Evolutionary conservation across 176 grass and related monocot genomes (phyloP).

Genomic region (Musa troglodytarum): DNA sequence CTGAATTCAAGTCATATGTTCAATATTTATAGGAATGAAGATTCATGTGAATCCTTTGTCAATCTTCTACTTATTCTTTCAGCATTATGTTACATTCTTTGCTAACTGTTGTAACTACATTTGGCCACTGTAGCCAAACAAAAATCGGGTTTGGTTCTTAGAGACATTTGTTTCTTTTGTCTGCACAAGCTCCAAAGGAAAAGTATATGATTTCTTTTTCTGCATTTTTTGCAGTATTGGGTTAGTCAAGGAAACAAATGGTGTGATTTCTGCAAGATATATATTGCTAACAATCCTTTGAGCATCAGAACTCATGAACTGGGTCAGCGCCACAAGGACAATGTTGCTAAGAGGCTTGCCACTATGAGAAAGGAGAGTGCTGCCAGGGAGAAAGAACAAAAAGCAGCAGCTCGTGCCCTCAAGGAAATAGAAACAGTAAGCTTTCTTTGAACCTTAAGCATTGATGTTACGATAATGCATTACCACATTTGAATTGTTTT

Average conservation of each 20-base stretch:
- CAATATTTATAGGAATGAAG: too few relatives aligned
- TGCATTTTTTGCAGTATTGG: conserved; percentile 70
- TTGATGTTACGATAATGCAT: neutral
- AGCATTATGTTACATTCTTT: neutral
- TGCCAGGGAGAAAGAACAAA: conserved; percentile 73
- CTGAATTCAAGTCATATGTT: too few relatives aligned
- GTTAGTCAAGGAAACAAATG: conserved; percentile 99
- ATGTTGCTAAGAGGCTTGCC: conserved; percentile 54
- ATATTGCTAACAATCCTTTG: conserved; percentile 60
- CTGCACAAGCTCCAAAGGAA: neutral
- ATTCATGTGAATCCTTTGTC: too few relatives aligned
- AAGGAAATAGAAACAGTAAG: conserved; percentile 87
- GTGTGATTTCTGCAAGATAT: conserved; percentile 94
- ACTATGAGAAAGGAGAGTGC: conserved; percentile 78
- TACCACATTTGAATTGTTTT: neutral
- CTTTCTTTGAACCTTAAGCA: neutral
- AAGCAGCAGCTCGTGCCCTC: conserved; percentile 64
- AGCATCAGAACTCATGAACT: conserved; percentile 96
- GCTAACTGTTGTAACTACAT: neutral
- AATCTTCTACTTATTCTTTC: neutral
- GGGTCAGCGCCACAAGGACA: conserved; percentile 94
- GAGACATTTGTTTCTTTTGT: neutral
- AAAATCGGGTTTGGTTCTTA: neutral
- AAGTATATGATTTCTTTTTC: conserved; percentile 1
- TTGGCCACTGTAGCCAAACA: neutral